phyloP scores from a whole-genome alignment of 495 filamentous ascomycete genomes.

The Neurospora discreta region DNA sequence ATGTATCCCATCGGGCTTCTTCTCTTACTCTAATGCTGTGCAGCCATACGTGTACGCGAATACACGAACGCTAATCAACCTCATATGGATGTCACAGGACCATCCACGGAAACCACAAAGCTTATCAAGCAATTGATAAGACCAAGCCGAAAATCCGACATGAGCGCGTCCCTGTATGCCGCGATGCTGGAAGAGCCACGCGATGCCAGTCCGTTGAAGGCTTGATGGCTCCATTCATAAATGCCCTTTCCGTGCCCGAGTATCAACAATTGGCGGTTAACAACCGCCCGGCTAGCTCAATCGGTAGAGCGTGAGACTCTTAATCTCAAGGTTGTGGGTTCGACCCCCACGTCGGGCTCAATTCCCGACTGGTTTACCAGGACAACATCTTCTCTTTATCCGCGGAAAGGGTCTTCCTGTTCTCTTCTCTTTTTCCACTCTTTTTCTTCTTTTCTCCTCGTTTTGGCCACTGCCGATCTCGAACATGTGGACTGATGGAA shows the following conservation, averaged over 20 bases:
- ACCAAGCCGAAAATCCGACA: background rate
- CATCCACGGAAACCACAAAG: background rate
- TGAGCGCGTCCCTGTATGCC: background rate
- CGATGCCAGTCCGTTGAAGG: background rate
- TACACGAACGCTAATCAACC: background rate
- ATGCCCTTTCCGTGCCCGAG: background rate
- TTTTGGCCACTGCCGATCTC: background rate
- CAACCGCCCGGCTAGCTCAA: conserved; percentile 53
- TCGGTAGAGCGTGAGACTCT: conserved; percentile 80
- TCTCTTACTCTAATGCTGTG: background rate
- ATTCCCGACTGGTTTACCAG: background rate
- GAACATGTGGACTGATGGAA: background rate
- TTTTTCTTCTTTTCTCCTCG: too few relatives aligned
- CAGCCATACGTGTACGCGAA: background rate
- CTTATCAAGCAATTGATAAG: background rate
- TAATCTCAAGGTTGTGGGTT: conserved; percentile 28
- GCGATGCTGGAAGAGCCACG: background rate
- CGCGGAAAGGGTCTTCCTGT: background rate
- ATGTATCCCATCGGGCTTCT: background rate
- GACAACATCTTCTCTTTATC: background rate
- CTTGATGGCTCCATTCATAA: background rate
- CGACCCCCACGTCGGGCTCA: background rate
- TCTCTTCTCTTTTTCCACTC: background rate
- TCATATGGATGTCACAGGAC: background rate
- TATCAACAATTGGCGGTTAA: background rate